Percentiles rank a stretch among this genome's conserved stretches.
phyloP scores from a whole-genome alignment of 805 yeast species.

The Babjeviella inositovora region DNA sequence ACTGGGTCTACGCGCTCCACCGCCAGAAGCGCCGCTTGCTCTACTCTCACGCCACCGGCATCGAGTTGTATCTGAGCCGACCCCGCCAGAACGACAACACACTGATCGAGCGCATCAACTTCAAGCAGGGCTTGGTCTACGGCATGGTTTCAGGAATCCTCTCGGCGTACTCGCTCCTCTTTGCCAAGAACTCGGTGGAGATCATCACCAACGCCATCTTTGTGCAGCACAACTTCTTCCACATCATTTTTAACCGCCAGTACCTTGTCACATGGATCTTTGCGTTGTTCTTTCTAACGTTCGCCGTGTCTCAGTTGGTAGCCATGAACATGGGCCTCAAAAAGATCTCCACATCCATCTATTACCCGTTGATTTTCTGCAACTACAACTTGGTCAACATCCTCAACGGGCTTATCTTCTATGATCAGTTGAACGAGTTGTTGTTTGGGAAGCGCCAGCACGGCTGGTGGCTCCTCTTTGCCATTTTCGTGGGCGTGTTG shows the following conservation, averaged over 20 bases:
- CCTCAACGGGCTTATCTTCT: constrained; percentile 46
- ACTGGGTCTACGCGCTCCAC: too few species aligned
- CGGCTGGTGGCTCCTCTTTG: constrained; percentile 12
- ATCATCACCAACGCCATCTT: constrained; percentile 30
- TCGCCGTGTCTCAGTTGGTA: constrained; percentile 58
- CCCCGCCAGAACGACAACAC: too few species aligned
- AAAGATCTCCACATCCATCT: constrained; percentile 53
- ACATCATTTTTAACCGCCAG: constrained; percentile 14
- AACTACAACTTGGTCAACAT: constrained; percentile 61
- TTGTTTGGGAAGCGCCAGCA: too few species aligned
- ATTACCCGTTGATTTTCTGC: constrained; percentile 78
- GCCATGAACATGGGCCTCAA: constrained; percentile 63
- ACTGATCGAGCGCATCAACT: too few species aligned
- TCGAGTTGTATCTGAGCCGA: too few species aligned
- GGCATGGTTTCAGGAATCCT: constrained; percentile 63
- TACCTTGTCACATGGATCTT: constrained; percentile 36
- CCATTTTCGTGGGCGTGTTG: constrained; percentile 25
- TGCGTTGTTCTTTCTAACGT: constrained; percentile 32
- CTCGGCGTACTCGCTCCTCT: constrained; percentile 71
- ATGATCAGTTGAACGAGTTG: constrained; percentile 30
- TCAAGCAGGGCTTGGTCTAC: constrained; percentile 39
- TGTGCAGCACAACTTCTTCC: constrained; percentile 10
- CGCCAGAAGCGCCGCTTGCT: too few species aligned
- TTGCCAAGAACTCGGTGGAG: constrained; percentile 78
- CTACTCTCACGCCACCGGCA: too few species aligned